Percentiles rank a stretch among this genome's conserved stretches.
These are phyloP conservation scores for Colletotrichum camelliae DNA, from an alignment of 2,329 filamentous ascomycete genomes.

Conservation along the genomic window DNA sequence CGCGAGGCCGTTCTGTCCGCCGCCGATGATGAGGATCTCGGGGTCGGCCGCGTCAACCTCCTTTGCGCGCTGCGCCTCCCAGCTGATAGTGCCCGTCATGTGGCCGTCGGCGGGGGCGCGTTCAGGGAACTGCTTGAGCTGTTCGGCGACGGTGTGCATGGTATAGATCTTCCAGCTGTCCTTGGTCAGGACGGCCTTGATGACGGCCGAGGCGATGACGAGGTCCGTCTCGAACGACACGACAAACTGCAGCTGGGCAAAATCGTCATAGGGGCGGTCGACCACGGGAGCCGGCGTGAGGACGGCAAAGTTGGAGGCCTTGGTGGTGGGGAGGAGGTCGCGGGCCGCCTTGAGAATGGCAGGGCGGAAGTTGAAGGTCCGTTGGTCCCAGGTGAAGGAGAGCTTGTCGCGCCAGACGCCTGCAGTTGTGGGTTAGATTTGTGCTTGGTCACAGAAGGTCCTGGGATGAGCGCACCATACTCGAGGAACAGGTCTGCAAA, in stretches of 20 bases:
- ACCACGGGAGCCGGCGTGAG: background rate
- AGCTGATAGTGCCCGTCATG: background rate
- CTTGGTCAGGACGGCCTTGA: background rate
- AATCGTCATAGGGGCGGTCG: background rate
- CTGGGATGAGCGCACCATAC: background rate
- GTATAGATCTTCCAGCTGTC: background rate
- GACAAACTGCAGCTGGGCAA: background rate
- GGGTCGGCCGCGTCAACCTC: background rate
- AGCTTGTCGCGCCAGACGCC: background rate
- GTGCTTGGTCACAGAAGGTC: accelerated
- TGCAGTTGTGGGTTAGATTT: background rate
- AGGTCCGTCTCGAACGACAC: background rate
- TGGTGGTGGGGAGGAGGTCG: background rate
- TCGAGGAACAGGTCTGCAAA: background rate
- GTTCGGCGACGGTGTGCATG: background rate
- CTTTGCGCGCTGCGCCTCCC: background rate
- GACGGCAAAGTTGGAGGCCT: background rate
- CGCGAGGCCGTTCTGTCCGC: background rate
- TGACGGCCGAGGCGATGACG: background rate
- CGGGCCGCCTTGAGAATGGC: background rate
- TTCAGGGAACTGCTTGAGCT: background rate
- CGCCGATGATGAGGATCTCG: background rate
- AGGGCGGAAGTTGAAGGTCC: background rate
- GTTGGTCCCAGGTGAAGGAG: background rate
- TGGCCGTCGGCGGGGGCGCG: background rate